These are phyloP conservation scores for Globisporangium nodosum DNA, from an alignment of 352 stramenopile species.

Conservation along the genomic window DNA sequence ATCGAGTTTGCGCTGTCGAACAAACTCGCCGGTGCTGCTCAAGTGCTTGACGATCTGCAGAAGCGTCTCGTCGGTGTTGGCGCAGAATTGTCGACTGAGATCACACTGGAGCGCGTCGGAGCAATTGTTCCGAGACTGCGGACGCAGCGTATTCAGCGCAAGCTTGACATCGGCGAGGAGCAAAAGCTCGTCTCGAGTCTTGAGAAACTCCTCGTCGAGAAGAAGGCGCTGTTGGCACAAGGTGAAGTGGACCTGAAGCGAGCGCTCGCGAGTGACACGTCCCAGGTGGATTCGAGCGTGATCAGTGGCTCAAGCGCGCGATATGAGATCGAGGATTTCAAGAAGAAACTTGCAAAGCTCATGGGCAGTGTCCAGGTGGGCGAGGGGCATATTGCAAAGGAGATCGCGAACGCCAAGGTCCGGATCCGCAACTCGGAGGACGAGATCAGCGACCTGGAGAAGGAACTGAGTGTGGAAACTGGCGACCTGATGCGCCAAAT, in stretches of 20 bases:
- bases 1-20: slow-evolving; percentile 62
- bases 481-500: slow-evolving; percentile 71
- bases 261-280: slow-evolving; percentile 53
- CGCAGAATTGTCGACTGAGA: slow-evolving; percentile 54
- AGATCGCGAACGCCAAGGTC: slow-evolving; percentile 58
- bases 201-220: slow-evolving; percentile 48
- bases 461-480: slow-evolving; percentile 60
- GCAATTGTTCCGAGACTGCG: slow-evolving; percentile 55
- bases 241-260: slow-evolving; percentile 63
- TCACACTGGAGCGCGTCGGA: slow-evolving; percentile 57
- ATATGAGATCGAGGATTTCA: slow-evolving; percentile 76
- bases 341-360: slow-evolving; percentile 62
- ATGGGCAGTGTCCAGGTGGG: slow-evolving; percentile 57
- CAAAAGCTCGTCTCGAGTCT: slow-evolving; percentile 42
- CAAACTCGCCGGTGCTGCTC: slow-evolving; percentile 30
- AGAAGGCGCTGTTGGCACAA: slow-evolving; percentile 46
- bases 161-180: slow-evolving; percentile 56
- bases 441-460: slow-evolving; percentile 60
- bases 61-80: slow-evolving; percentile 52
- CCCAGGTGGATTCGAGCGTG: slow-evolving; percentile 60
- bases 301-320: slow-evolving; percentile 48
- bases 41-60: slow-evolving; percentile 41
- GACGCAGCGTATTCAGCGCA: slow-evolving; percentile 47
- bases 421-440: slow-evolving; percentile 64
- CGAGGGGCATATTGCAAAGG: slow-evolving; percentile 48